phyloP scores from a whole-genome alignment of 345 rosid species.

The Gossypium bickii region DNA sequence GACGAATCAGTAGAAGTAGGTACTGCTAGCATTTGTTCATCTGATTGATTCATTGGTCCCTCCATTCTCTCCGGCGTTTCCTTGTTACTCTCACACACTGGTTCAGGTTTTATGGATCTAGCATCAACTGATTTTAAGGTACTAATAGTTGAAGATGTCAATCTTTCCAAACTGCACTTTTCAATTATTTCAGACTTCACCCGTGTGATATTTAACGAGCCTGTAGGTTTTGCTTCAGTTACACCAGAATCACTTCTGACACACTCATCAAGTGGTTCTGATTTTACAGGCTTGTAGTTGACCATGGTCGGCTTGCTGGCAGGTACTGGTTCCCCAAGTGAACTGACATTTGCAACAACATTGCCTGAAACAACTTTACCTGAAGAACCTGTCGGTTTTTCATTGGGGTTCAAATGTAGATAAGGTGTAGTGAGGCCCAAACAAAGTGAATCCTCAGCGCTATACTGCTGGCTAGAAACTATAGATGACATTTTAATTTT shows the following conservation, averaged over 20 bases:
- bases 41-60: slow-evolving; percentile 23
- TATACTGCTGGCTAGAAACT: background rate
- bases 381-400: background rate
- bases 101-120: slow-evolving; percentile 48
- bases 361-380: slow-evolving; percentile 14
- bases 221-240: slow-evolving; percentile 16
- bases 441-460: background rate
- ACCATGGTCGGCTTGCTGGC: slow-evolving; percentile 11
- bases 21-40: slow-evolving; percentile 16
- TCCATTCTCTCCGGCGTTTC: slow-evolving; percentile 28
- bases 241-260: slow-evolving; percentile 22
- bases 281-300: slow-evolving; percentile 39
- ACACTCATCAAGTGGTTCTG: slow-evolving; percentile 55
- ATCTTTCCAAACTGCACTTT: slow-evolving; percentile 22
- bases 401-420: background rate
- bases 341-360: background rate
- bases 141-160: slow-evolving; percentile 20
- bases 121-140: slow-evolving; percentile 26
- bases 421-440: background rate
- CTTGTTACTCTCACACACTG: slow-evolving; percentile 27
- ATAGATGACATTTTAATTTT: background rate
- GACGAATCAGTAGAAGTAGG: slow-evolving; percentile 28
- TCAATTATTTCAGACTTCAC: slow-evolving; percentile 48
- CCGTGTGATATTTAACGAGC: slow-evolving; percentile 7
- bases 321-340: background rate